These are phyloP conservation scores for Exsudoporus frostii DNA, from an alignment of 768 basidiomycete species.

Conservation along the genomic window DNA sequence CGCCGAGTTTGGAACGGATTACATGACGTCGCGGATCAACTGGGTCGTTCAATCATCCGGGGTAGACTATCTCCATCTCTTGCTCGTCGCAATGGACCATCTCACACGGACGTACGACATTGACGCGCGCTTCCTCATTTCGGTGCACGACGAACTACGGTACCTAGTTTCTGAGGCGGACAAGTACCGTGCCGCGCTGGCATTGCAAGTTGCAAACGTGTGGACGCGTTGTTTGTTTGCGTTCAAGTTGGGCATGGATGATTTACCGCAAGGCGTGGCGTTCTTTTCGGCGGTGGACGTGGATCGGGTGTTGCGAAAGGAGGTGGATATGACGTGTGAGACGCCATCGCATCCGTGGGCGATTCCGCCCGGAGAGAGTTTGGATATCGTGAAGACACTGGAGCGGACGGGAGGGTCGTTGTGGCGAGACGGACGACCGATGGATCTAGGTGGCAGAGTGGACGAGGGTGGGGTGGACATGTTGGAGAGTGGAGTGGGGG, in stretches of 20 bases:
- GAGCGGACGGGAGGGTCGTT: conserved; percentile 71
- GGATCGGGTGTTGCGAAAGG: conserved; percentile 87
- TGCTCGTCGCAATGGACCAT: conserved; percentile 93
- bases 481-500: conserved; percentile 17
- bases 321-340: conserved; percentile 92
- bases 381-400: conserved; percentile 67
- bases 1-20: conserved; percentile 76
- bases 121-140: conserved; percentile 88
- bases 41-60: conserved; percentile 99
- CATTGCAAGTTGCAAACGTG: conserved; percentile 90
- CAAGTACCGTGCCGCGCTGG: conserved; percentile 85
- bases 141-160: conserved; percentile 95
- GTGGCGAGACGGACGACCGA: conserved; percentile 53
- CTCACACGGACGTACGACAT: conserved; percentile 80
- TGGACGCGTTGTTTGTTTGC: conserved; percentile 95
- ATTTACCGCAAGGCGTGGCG: conserved; percentile 91
- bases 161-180: conserved; percentile 90
- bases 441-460: conserved; percentile 33
- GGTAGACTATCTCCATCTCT: conserved; percentile 95
- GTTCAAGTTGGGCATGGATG: conserved; percentile 91
- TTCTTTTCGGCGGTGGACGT: conserved; percentile 98
- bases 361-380: conserved; percentile 84
- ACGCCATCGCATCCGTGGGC: conserved; percentile 87
- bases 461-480: conserved; percentile 4
- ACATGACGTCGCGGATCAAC: conserved; percentile 95